These are phyloP conservation scores for Lindgomyces ingoldianus DNA, from an alignment of 495 filamentous ascomycete species.

Conservation along the genomic window DNA sequence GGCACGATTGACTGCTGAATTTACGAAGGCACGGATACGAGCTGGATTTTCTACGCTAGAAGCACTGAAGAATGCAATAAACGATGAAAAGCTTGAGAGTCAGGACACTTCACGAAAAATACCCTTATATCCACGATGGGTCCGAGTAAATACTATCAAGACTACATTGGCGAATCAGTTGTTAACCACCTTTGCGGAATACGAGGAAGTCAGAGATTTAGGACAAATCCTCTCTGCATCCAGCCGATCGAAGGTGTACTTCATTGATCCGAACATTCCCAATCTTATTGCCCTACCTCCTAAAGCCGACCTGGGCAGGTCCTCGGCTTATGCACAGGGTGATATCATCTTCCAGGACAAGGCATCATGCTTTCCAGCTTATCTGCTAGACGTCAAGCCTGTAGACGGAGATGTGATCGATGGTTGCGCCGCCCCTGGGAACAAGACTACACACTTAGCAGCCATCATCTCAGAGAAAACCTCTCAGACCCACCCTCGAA, in stretches of 20 bases:
- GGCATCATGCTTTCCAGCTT: slow-evolving; percentile 92
- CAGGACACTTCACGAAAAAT: not conserved
- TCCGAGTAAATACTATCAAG: slow-evolving; percentile 79
- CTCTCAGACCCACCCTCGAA: not conserved
- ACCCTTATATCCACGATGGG: slow-evolving; percentile 73
- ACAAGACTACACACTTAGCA: slow-evolving; percentile 94
- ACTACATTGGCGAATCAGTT: slow-evolving; percentile 69
- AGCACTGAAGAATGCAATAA: slow-evolving; percentile 60
- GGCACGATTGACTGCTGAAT: slow-evolving; percentile 74
- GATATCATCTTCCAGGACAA: slow-evolving; percentile 91
- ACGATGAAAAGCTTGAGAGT: slow-evolving; percentile 38
- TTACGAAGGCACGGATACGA: slow-evolving; percentile 73
- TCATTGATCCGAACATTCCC: slow-evolving; percentile 76
- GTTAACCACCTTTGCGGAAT: slow-evolving; percentile 64
- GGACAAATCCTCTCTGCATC: slow-evolving; percentile 43
- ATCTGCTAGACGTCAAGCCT: slow-evolving; percentile 65
- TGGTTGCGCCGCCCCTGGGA: slow-evolving; percentile 90
- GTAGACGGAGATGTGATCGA: slow-evolving; percentile 76
- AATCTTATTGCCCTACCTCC: slow-evolving; percentile 79
- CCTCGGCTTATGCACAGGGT: slow-evolving; percentile 70
- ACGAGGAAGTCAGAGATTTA: slow-evolving; percentile 53
- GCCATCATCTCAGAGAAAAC: slow-evolving; percentile 55
- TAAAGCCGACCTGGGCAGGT: slow-evolving; percentile 63
- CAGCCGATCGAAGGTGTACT: slow-evolving; percentile 45
- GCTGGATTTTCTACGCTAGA: slow-evolving; percentile 66